A percentile compares a stretch with the other conserved stretches of the same genome.
phyloP scores from a whole-genome alignment of 2,329 filamentous ascomycete species.

The Alternaria sp. region DNA sequence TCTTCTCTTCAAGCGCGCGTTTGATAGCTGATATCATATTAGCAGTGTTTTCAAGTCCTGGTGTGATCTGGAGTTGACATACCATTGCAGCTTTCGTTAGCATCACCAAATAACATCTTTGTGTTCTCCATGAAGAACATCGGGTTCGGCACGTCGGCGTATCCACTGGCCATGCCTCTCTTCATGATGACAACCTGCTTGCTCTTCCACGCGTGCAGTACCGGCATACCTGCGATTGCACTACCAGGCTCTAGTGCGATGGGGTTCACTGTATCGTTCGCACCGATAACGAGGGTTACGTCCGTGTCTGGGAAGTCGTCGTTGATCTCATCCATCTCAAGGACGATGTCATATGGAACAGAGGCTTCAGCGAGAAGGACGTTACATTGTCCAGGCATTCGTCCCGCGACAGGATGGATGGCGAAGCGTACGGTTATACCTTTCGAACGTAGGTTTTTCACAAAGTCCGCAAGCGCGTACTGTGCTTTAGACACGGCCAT shows the following conservation, averaged over 20 bases:
- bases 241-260: slow-evolving; percentile 85
- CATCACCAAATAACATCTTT: slow-evolving; percentile 92
- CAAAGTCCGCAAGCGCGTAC: slow-evolving; percentile 88
- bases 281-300: slow-evolving; percentile 86
- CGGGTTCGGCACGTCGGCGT: slow-evolving; percentile 90
- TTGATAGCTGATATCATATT: slow-evolving; percentile 45
- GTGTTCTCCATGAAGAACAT: slow-evolving; percentile 94
- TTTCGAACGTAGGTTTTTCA: slow-evolving; percentile 74
- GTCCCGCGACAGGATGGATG: slow-evolving; percentile 87
- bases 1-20: slow-evolving; percentile 48
- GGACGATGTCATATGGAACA: slow-evolving; percentile 89
- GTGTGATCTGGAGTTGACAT: slow-evolving; percentile 14
- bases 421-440: slow-evolving; percentile 86
- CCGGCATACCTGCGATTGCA: slow-evolving; percentile 90
- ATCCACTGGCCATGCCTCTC: slow-evolving; percentile 86
- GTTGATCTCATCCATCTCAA: slow-evolving; percentile 97
- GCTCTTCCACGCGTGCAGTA: slow-evolving; percentile 91
- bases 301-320: slow-evolving; percentile 89
- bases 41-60: slow-evolving; percentile 12
- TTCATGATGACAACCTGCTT: slow-evolving; percentile 96
- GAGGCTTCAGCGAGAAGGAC: slow-evolving; percentile 87
- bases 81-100: slow-evolving; percentile 81
- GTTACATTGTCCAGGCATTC: slow-evolving; percentile 95
- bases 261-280: slow-evolving; percentile 92
- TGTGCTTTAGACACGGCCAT: slow-evolving; percentile 96